These are phyloP conservation scores for Alnus rubra DNA, from an alignment of 306 rosid genomes.

Conservation along the genomic window DNA sequence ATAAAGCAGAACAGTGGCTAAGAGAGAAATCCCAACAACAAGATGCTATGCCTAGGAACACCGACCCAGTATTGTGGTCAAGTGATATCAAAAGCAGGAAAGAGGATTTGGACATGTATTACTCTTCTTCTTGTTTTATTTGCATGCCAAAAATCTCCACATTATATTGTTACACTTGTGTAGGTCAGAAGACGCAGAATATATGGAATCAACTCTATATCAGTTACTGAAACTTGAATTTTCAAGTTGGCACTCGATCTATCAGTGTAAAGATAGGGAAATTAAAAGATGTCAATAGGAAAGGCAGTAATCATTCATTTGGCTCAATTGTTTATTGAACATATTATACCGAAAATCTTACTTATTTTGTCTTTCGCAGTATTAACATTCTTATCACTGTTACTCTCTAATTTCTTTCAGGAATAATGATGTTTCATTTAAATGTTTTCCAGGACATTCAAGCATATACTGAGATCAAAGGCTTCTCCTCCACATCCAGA, in stretches of 20 bases:
- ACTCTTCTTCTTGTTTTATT: conserved; percentile 19
- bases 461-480: conserved; percentile 44
- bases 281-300: neutral
- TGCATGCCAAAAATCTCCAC: conserved; percentile 2
- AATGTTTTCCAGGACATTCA: conserved; percentile 56
- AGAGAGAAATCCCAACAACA: conserved; percentile 64
- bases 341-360: neutral
- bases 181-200: neutral
- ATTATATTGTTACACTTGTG: conserved; percentile 1
- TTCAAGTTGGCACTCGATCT: neutral
- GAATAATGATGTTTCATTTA: conserved; percentile 14
- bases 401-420: conserved; percentile 17
- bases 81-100: conserved; percentile 57
- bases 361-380: neutral
- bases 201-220: neutral
- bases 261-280: neutral
- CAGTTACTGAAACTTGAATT: neutral
- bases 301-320: neutral
- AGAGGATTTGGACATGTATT: conserved; percentile 65
- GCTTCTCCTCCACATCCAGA: conserved; percentile 42
- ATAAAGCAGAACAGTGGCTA: conserved; percentile 75
- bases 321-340: neutral
- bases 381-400: neutral
- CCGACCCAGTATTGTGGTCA: conserved; percentile 64
- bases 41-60: conserved; percentile 59